Evolutionary conservation across 2,329 filamentous ascomycete genomes (phyloP), one percentile per base, ranked within the genome.

Genomic region (Cladophialophora carrionii): DNA sequence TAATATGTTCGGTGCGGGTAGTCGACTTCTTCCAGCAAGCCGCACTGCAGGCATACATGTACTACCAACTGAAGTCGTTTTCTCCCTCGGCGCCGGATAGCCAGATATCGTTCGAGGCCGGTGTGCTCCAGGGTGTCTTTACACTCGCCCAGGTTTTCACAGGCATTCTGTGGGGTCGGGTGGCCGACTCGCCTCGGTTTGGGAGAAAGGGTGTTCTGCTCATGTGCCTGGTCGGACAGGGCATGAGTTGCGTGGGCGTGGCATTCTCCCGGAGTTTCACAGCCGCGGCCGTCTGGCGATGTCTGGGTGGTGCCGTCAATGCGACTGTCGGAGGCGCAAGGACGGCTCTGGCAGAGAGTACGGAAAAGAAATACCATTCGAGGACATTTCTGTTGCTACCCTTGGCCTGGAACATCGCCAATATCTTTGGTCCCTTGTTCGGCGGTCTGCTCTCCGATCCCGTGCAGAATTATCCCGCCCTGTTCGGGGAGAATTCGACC

Each of bases 171-270:
- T 93, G 90, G 90, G 90, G 90, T 0, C 81, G 87, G 0, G 77
- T 90, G 1, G 81, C 82, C 0, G 70, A 71, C 43, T 64, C 62
- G 14, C 64, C 68, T 17, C 17, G 52, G 41, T 64, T 68, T 26
- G 92, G 92, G 0, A 84, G 92, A 51, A 96, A 95, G 76, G 86
- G 84, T 6, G 90, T 94, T 14, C 80, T 96, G 46, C 79, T 95
- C 64, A 86, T 95, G 56, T 91, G 92, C 0, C 77, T 96, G 26
- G 67, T 87, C 0, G 91, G 91, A 0, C 92, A 88, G 0, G 83
- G 82, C 56, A 72, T 88, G 9, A 87, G 87, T 5, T 87, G 85
- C 67, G 73, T 90, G 20, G 88, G 88, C 0, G 89, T 91, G 71
- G 89, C 88, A 0, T 89, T 91, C 72, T 85, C 86, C 12, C 81